Evolutionary conservation across 805 yeast genomes (phyloP), one percentile per base, ranked within the genome.

Genomic region (Wickerhamomyces xylosicus): DNA sequence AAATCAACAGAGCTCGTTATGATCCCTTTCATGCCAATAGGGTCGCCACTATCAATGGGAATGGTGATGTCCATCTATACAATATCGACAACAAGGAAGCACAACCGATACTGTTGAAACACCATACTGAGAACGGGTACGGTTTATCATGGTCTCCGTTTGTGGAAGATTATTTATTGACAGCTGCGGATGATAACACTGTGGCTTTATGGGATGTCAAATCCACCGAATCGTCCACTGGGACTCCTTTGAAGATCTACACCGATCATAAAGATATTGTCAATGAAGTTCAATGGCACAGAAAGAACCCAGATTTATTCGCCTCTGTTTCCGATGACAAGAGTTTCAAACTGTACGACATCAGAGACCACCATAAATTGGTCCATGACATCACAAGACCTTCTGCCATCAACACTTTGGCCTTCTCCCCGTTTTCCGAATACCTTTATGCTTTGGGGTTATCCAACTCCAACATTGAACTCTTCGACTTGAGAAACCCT

Each of bases 301-400:
- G 69, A 39, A 64, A 71, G 33, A 62, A 61, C 19, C 38, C 39
- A 1, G 61, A 68, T 42, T 33, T 74, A 3, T 74, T 81, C 56
- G 92, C 84, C 0, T 70, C 86, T 3, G 90, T 80, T 0, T 77
- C 86, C 9, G 95, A 84, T 45, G 94, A 84, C 53, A 68, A 67
- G 37, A 60, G 64, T 16, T 62, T 79, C 38, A 59, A 65, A 25
- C 50, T 80, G 15, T 74, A 65, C 45, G 94, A 84, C 54, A 54
- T 64, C 16, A 49, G 37, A 66, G 85, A 52, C 51, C 57, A 46
- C 3, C 29, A 39, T 10, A 37, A 45, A 3, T 47, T 62, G 1
- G 42, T 58, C 5, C 52, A 54, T 16, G 46, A 52, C n/a, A 37
- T 64, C 2, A 35, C 47, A 2, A 48, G 62, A 5, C 53, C 50